Evolutionary conservation across 2,329 filamentous ascomycete genomes (phyloP).

Genomic region (Microthyrium microscopicum): DNA sequence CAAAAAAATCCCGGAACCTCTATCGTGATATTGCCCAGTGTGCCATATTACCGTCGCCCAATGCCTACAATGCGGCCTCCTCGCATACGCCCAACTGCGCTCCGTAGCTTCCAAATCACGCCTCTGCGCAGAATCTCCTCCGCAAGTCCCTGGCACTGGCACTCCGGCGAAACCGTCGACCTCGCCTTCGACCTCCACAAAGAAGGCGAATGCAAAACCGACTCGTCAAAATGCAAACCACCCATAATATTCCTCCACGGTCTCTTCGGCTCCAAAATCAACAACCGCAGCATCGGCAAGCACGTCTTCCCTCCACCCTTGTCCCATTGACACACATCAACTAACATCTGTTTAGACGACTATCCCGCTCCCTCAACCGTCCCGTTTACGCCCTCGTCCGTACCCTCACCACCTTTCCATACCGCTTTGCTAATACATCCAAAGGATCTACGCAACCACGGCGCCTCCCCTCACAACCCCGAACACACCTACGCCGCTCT

Average conservation of each 20-base stretch:
- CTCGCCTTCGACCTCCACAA: conserved; percentile 53
- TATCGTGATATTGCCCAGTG: no score
- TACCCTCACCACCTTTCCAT: conserved; percentile 7
- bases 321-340: not conserved
- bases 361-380: conserved; percentile 65
- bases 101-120: conserved; percentile 3
- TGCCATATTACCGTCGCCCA: no score
- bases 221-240: conserved; percentile 16
- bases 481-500: conserved; percentile 68
- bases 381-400: conserved; percentile 67
- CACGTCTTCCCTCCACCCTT: conserved; percentile 29
- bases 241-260: conserved; percentile 86
- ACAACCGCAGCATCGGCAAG: conserved; percentile 91
- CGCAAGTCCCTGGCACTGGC: conserved; percentile 4
- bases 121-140: conserved; percentile 1
- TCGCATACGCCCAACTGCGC: not conserved
- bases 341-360: conserved; percentile 35
- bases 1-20: no score
- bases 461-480: conserved; percentile 63
- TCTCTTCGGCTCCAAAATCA: conserved; percentile 87
- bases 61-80: not conserved
- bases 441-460: conserved; percentile 83
- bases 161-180: conserved; percentile 8
- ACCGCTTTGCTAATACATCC: not conserved
- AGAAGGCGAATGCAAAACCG: conserved; percentile 24